phyloP scores from a whole-genome alignment of 2,329 filamentous ascomycete genomes.

The Neofusicoccum sp. region DNA sequence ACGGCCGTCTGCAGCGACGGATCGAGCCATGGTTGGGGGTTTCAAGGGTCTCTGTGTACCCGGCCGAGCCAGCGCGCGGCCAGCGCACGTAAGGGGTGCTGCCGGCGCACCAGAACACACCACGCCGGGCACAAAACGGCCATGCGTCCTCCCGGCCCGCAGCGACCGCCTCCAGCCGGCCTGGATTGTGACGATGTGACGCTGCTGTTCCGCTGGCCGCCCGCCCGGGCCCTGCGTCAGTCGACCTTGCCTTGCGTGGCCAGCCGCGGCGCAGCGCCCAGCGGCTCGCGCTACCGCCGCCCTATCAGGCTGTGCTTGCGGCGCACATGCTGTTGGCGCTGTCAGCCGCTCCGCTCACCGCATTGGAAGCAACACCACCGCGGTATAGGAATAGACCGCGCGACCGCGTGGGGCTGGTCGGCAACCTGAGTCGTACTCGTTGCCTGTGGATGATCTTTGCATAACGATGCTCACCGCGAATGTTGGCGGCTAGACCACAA shows the following conservation, averaged over 20 bases:
- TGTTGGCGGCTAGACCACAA: background rate
- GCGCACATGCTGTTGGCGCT: background rate
- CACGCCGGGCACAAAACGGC: too few species aligned
- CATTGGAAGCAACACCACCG: background rate
- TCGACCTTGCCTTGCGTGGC: background rate
- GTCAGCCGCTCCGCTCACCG: slow-evolving; percentile 1
- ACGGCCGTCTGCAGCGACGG: background rate
- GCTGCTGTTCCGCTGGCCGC: too few species aligned
- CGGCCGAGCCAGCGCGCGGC: background rate
- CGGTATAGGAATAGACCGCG: background rate
- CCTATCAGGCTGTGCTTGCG: slow-evolving; percentile 1
- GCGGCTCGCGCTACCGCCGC: background rate
- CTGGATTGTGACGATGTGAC: too few species aligned
- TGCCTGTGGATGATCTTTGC: background rate
- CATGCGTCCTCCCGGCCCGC: too few species aligned
- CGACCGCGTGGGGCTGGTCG: background rate
- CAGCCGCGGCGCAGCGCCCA: background rate
- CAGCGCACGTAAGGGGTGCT: background rate
- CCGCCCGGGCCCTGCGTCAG: background rate
- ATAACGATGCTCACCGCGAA: background rate
- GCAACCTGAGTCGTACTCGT: background rate
- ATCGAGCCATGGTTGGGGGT: background rate
- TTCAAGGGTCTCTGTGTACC: background rate
- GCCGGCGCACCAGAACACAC: background rate
- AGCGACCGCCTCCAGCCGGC: too few species aligned